Base-by-base conservation (phyloP, 768 basidiomycete species). In the Inosperma sp. region DNA sequence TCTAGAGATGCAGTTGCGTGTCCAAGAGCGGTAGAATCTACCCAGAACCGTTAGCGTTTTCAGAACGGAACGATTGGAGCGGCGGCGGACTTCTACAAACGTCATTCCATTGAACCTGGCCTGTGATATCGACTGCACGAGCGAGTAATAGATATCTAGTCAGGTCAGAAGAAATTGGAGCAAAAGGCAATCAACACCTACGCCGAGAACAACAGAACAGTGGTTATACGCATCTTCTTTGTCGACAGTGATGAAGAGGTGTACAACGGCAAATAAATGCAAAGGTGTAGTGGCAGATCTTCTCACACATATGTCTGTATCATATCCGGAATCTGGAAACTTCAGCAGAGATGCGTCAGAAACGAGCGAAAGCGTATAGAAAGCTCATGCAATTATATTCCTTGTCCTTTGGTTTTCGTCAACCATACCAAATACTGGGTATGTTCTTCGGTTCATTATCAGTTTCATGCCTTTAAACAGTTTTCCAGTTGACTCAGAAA, bases 391-490 rank as follows among this genome's bases (percentile, higher is more conserved):
- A 83, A 13, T 72, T 94, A 42, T 97, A 97, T 65, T 80, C 77
- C 54, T 79, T 86, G 66, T 77, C 84, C 2, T 97, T 97, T 67
- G 88, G 88, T 5, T 98, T 97, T 67, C 74, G 93, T 37, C 83
- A 93, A 60, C 95, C 96, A 0, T 98, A 93, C 66, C 96, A 98
- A 73, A 78, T 95, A 6, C 78, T 98, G 21, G 80, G 93, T 93
- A 59, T 56, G 75, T 68, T n/a, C 25, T 22, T 40, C 30, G n/a
- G 27, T 13, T 36, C 39, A 53, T 40, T 36, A 12, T 43, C 23
- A 44, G 30, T 30, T 48, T 45, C 36, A 53, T 45, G 25, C 30
- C 31, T 58, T 53, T 30, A 39, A 23, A 26, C 5, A 42, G 12
- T 33, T 48, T 33, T 35, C 14, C 57, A 95, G 92, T 93, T 54